A percentile compares a stretch with the other conserved stretches of the same genome.
Evolutionary conservation across 352 stramenopile genomes (phyloP).

Genomic region (Pythium plurisporium): DNA sequence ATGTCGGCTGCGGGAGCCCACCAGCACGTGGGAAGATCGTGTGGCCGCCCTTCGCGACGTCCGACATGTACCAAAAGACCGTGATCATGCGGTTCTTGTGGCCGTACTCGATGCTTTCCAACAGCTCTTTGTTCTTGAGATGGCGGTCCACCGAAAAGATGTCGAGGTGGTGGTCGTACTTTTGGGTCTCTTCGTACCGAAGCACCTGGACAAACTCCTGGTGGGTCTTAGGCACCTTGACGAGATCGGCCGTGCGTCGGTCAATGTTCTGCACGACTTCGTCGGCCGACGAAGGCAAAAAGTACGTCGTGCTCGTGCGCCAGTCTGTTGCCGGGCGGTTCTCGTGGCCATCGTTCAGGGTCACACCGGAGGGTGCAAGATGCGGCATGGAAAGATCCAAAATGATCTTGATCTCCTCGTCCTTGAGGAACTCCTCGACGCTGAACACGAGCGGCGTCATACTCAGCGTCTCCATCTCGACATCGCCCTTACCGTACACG

Average conservation of each 20-base stretch:
- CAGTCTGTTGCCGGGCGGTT: constrained; percentile 57
- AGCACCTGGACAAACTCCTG: constrained; percentile 71
- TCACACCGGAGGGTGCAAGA: constrained; percentile 52
- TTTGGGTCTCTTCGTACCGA: constrained; percentile 64
- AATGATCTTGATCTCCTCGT: constrained; percentile 71
- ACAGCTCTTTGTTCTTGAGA: constrained; percentile 33
- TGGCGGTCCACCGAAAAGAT: constrained; percentile 49
- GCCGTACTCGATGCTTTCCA: constrained; percentile 56
- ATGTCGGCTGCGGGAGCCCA: constrained; percentile 30
- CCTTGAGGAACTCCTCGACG: constrained; percentile 62
- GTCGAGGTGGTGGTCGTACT: constrained; percentile 73
- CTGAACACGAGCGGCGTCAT: constrained; percentile 65
- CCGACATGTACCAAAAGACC: constrained; percentile 85
- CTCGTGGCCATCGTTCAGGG: constrained; percentile 56
- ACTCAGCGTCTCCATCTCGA: constrained; percentile 49
- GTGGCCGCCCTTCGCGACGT: constrained; percentile 58
- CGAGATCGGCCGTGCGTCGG: constrained; percentile 48
- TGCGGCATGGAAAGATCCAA: constrained; percentile 60
- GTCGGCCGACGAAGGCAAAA: constrained; percentile 44
- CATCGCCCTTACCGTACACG: constrained; percentile 37
- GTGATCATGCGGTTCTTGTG: constrained; percentile 84
- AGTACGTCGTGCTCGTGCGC: constrained; percentile 76
- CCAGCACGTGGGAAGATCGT: constrained; percentile 65
- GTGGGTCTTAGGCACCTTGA: constrained; percentile 51
- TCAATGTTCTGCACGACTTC: constrained; percentile 47